Evolutionary conservation across 139 green algal species (phyloP).

Genomic region (Eudorina sp.): DNA sequence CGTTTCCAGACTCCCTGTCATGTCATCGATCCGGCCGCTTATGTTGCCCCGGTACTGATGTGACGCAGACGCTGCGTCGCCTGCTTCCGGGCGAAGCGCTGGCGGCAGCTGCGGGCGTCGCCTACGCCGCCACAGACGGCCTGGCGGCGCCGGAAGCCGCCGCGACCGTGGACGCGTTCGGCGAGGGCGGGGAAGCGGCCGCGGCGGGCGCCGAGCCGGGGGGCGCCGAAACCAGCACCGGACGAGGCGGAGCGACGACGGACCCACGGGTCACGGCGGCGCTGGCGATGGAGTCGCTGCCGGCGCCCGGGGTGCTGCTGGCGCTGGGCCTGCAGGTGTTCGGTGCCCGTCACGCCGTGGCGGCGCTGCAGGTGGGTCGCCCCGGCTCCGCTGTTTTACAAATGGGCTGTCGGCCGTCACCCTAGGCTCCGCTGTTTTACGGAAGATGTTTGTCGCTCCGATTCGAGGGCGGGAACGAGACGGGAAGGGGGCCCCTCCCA

Average conservation of each 20-base stretch:
- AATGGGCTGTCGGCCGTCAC: too few relatives aligned
- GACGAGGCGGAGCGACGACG: neutral
- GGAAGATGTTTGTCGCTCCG: too few relatives aligned
- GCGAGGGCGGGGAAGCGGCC: neutral
- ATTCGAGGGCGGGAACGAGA: too few relatives aligned
- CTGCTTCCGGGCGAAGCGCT: constrained; percentile 3
- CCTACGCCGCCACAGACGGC: constrained; percentile 27
- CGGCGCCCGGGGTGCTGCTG: neutral
- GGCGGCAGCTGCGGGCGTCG: neutral
- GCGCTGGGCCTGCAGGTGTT: constrained; percentile 30
- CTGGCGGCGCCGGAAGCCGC: neutral
- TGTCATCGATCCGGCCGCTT: too few relatives aligned
- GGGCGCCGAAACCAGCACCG: neutral
- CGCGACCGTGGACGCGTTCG: neutral
- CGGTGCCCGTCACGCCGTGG: neutral
- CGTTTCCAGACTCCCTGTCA: too few relatives aligned
- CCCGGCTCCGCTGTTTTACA: too few relatives aligned
- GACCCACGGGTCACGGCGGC: neutral
- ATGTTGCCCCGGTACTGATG: too few relatives aligned
- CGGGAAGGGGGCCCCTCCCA: too few relatives aligned
- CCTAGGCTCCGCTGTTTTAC: too few relatives aligned
- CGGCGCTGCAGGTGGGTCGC: constrained; percentile 2
- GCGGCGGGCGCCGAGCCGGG: neutral
- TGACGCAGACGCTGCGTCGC: neutral
- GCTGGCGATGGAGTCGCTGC: neutral